Conservation (phyloP, 2,329 filamentous ascomycete species). For the Aspergillus eucalypticola region DNA sequence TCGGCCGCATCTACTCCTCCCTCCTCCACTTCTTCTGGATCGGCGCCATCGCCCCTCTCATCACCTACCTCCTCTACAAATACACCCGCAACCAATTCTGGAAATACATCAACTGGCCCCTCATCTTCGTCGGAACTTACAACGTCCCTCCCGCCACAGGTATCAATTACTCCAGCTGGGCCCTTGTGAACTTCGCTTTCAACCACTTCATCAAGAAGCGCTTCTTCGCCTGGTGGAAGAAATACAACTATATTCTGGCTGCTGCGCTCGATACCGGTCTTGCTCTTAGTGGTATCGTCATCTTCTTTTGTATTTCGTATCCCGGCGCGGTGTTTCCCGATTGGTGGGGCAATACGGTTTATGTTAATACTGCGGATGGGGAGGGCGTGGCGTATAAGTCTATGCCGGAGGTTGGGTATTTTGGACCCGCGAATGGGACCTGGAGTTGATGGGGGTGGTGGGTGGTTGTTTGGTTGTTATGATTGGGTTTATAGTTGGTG, state of each 20-base stretch:
- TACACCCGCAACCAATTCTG: conserved; percentile 35
- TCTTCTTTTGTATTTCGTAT: conserved; percentile 38
- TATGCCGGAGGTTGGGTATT: conserved; percentile 31
- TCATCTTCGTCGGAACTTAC: conserved; percentile 34
- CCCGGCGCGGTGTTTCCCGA: conserved; percentile 32
- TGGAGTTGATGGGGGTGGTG: conserved; percentile 20
- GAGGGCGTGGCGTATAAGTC: conserved; percentile 30
- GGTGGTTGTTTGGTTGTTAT: neutral
- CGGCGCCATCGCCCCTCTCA: conserved; percentile 34
- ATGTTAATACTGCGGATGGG: conserved; percentile 34
- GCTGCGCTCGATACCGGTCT: conserved; percentile 42
- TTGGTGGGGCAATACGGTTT: conserved; percentile 39
- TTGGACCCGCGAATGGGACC: conserved; percentile 34
- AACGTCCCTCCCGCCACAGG: conserved; percentile 34
- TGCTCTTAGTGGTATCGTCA: conserved; percentile 36
- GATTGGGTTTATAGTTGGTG: neutral
- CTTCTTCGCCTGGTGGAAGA: conserved; percentile 46
- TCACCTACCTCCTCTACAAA: conserved; percentile 27
- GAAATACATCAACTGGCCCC: conserved; percentile 36
- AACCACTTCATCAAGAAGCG: conserved; percentile 67
- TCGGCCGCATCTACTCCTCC: conserved; percentile 49
- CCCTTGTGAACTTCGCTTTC: conserved; percentile 64
- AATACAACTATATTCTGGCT: conserved; percentile 48
- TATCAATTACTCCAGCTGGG: conserved; percentile 40
- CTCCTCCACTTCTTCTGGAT: conserved; percentile 57